phyloP scores from a whole-genome alignment of 177 flowering plant genomes.

The Vitis hybrid region DNA sequence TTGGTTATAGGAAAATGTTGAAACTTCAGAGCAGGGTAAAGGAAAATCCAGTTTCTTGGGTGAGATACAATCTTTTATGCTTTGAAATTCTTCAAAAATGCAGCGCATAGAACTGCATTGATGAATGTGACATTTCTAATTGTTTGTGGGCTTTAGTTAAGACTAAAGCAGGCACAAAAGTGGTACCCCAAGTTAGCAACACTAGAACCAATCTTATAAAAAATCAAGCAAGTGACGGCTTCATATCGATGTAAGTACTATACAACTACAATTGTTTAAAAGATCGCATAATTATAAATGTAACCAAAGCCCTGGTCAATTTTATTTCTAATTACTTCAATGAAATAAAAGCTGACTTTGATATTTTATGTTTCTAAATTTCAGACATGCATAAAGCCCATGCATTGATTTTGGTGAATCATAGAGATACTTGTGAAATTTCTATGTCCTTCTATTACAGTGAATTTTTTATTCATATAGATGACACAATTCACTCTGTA shows the following conservation, averaged over 20 bases:
- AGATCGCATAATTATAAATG: background rate
- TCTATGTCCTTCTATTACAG: too few species aligned
- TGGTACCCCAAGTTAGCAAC: conserved; percentile 29
- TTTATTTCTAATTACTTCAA: background rate
- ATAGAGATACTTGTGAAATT: too few species aligned
- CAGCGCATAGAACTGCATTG: background rate
- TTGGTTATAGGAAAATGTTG: conserved; percentile 31
- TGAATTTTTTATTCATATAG: too few species aligned
- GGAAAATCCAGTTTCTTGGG: conserved; percentile 28
- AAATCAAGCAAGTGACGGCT: conserved; percentile 52
- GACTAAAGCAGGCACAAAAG: conserved; percentile 32
- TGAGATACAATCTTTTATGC: conserved; percentile 11
- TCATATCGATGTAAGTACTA: conserved; percentile 39
- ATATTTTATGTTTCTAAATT: background rate
- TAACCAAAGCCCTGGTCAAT: background rate
- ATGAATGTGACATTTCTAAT: background rate
- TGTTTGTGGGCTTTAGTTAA: conserved; percentile 28
- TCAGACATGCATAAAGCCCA: too few species aligned
- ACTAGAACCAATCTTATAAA: conserved; percentile 26
- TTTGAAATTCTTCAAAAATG: background rate
- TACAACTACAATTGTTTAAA: background rate
- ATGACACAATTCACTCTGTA: too few species aligned
- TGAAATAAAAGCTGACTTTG: background rate
- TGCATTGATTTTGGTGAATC: too few species aligned
- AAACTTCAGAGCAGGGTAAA: conserved; percentile 22